Base-by-base conservation (phyloP, 1,284 basidiomycete genomes). In the Austropuccinia psidii region DNA sequence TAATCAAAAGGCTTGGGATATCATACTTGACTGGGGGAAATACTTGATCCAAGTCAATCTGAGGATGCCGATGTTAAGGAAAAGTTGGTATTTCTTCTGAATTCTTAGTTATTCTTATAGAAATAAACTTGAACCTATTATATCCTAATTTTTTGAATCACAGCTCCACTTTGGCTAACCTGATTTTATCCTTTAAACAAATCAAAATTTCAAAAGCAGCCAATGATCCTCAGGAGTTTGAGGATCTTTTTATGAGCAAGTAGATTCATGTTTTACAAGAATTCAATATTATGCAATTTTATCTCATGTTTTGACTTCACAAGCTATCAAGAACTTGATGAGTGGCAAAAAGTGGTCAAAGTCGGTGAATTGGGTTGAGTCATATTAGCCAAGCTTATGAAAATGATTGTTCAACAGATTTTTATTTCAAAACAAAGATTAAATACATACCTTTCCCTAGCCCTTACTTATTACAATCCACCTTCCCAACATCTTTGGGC, bases 401-500 rank as follows among this genome's bases (percentile, higher is more conserved):
- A 80, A 52, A 84, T 88, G 65, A 85, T 84, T 15, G 90, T 88
- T 0, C 85, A 84, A 49, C 81, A 82, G 24, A 79, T 93, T 15
- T 79, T 83, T 57, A 75, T 88, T 74, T 84, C 85, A 27, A 83
- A 82, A 45, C 85, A 85, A 66, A 85, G 85, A 1, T 86, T 93
- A 79, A 86, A 89, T 67, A 83, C 86, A 7, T 83, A 84, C 6
- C 83, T 93, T 15, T 86, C 87, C 0, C 88, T 85, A 0, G 88
- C 90, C 3, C 84, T 96, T 19, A 90, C 93, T 0, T 89, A 96
- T 77, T 84, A 90, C 67, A 91, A 88, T 80, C 88, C 94, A 11
- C 95, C 95, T 0, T 93, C 93, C 78, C 88, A 97, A 78, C 95
- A 98, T 79, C 78, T 83, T 15, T 87, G 88, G 54, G 94, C 95